Conservation (phyloP, 1,284 basidiomycete genomes). For the Puccinia brachypodii region DNA sequence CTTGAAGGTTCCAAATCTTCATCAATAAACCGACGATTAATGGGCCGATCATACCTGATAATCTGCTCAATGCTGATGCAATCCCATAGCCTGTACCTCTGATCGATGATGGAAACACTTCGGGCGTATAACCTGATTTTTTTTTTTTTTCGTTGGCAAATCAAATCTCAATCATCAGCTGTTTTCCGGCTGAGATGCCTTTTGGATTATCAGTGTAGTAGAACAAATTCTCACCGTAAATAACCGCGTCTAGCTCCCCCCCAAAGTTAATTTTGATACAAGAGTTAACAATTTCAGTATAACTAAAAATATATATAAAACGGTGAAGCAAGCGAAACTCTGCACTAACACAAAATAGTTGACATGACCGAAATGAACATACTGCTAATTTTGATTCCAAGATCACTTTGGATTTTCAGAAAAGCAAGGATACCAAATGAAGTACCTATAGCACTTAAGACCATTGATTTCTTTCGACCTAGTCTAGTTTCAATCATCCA, state of each 20-base stretch:
- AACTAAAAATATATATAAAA: neutral
- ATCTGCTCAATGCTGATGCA: conserved; percentile 80
- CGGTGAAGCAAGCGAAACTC: conserved; percentile 77
- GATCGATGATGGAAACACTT: conserved; percentile 59
- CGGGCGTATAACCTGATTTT: conserved; percentile 45
- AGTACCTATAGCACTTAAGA: conserved; percentile 76
- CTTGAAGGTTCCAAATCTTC: conserved; percentile 69
- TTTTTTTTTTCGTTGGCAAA: neutral
- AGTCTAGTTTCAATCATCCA: conserved; percentile 77
- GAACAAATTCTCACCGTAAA: conserved; percentile 30
- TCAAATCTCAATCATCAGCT: no score
- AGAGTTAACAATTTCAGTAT: neutral
- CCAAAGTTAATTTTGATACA: neutral
- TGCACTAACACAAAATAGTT: conserved; percentile 65
- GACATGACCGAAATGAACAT: conserved; percentile 77
- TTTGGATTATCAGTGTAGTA: no score
- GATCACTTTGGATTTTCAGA: conserved; percentile 65
- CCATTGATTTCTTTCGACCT: conserved; percentile 75
- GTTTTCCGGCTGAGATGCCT: no score
- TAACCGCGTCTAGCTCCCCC: conserved; percentile 33
- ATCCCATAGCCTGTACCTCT: conserved; percentile 88
- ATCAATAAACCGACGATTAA: conserved; percentile 79
- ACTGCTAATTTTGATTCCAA: conserved; percentile 72
- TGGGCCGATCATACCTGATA: conserved; percentile 89
- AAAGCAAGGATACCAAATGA: conserved; percentile 76